These are phyloP conservation scores for Salix koriyanagi DNA, from an alignment of 345 rosid genomes.

Conservation along the genomic window DNA sequence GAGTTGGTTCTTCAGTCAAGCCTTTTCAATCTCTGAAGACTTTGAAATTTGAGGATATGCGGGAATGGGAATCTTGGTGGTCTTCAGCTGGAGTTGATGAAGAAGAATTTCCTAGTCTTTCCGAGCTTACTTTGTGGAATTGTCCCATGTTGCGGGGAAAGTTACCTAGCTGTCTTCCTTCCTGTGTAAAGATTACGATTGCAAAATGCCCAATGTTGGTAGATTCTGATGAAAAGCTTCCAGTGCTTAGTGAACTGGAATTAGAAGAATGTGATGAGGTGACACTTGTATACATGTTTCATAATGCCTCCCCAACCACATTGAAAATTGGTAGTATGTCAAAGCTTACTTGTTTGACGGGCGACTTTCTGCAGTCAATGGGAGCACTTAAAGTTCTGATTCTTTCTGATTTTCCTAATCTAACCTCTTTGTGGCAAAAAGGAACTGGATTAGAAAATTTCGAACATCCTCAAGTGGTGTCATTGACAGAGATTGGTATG, in stretches of 20 bases:
- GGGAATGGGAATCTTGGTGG: constrained; percentile 29
- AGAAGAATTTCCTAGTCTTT: constrained; percentile 31
- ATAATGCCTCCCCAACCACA: background rate
- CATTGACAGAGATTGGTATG: background rate
- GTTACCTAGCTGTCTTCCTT: constrained; percentile 25
- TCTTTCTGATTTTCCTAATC: background rate
- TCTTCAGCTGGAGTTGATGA: constrained; percentile 8
- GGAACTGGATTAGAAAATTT: background rate
- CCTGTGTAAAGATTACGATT: constrained; percentile 8
- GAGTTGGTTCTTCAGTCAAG: background rate
- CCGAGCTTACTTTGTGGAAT: constrained; percentile 17
- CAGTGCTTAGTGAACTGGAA: background rate
- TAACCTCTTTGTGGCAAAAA: background rate
- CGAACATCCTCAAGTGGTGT: background rate
- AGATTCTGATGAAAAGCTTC: constrained; percentile 7
- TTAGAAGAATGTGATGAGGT: constrained; percentile 12
- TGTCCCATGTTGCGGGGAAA: constrained; percentile 26
- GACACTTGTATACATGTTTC: background rate
- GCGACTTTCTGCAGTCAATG: background rate
- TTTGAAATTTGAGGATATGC: constrained; percentile 15
- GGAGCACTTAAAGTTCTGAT: background rate
- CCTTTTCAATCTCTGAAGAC: constrained; percentile 14
- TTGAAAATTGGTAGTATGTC: background rate
- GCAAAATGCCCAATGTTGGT: background rate
- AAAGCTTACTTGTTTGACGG: background rate